Conservation (phyloP, 2,329 filamentous ascomycete genomes). For the Colletotrichum truncatum region DNA sequence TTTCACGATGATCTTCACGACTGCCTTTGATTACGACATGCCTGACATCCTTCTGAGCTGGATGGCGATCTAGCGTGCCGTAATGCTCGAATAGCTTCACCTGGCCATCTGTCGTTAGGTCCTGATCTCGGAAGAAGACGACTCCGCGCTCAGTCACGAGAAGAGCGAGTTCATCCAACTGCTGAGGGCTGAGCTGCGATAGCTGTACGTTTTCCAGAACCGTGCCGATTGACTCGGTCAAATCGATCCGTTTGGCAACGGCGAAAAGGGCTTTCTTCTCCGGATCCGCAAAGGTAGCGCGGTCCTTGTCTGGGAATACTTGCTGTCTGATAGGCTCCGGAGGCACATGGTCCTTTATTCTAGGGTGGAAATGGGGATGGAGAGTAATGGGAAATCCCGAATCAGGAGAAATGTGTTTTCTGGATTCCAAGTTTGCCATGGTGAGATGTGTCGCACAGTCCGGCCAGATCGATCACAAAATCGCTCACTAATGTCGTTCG, state of each 20-base stretch:
- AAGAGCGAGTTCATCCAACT: slow-evolving; percentile 60
- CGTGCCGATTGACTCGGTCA: slow-evolving; percentile 55
- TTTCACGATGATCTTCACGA: slow-evolving; percentile 53
- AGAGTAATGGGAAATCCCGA: slow-evolving; percentile 56
- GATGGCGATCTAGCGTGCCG: slow-evolving; percentile 56
- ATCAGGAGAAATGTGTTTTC: slow-evolving; percentile 57
- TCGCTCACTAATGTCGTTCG: not conserved
- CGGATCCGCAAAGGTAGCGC: slow-evolving; percentile 53
- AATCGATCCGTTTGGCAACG: slow-evolving; percentile 46
- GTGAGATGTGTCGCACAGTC: not conserved
- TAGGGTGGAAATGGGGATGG: slow-evolving; percentile 57
- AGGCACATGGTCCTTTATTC: slow-evolving; percentile 50
- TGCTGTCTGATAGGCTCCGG: slow-evolving; percentile 46
- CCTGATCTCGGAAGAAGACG: slow-evolving; percentile 57
- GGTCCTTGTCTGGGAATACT: slow-evolving; percentile 42
- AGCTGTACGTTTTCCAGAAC: slow-evolving; percentile 51
- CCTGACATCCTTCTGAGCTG: slow-evolving; percentile 52
- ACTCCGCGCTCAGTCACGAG: slow-evolving; percentile 56
- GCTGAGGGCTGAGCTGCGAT: slow-evolving; percentile 51
- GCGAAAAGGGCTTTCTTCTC: slow-evolving; percentile 52
- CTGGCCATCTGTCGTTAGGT: slow-evolving; percentile 53
- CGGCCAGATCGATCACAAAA: not conserved
- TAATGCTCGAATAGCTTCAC: slow-evolving; percentile 57
- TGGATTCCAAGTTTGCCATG: slow-evolving; percentile 52
- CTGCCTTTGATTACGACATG: slow-evolving; percentile 56